phyloP scores from a whole-genome alignment of 257 asterid species.

The Anisodus acutangulus region DNA sequence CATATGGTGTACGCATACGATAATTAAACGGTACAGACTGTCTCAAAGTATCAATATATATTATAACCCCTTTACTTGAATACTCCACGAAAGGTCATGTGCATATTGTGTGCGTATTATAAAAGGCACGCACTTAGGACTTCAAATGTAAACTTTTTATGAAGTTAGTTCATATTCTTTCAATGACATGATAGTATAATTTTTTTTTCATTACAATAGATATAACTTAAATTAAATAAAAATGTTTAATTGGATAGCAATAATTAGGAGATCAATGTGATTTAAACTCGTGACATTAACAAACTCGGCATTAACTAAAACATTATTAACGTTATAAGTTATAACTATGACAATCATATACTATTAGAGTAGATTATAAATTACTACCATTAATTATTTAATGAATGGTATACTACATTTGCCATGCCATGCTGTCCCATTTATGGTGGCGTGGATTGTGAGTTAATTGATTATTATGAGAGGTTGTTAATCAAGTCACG shows the following conservation, averaged over 20 bases:
- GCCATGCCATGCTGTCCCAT: constrained; percentile 9
- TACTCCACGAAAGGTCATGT: neutral
- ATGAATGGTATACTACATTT: neutral
- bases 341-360: neutral
- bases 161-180: too few species aligned
- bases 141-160: neutral
- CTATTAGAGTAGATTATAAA: neutral
- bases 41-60: neutral
- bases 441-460: constrained; percentile 13
- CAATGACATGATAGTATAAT: too few species aligned
- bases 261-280: too few species aligned
- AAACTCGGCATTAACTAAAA: too few species aligned
- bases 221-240: too few species aligned
- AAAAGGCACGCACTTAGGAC: neutral
- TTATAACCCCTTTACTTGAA: neutral
- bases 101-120: neutral
- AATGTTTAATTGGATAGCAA: too few species aligned
- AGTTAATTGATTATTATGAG: constrained; percentile 24
- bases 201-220: too few species aligned
- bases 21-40: neutral
- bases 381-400: neutral
- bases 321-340: too few species aligned
- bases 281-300: too few species aligned
- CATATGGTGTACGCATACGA: neutral
- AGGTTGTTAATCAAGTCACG: neutral